These are phyloP conservation scores for Tilletia setariae DNA, from an alignment of 1,284 basidiomycete genomes.

Conservation along the genomic window DNA sequence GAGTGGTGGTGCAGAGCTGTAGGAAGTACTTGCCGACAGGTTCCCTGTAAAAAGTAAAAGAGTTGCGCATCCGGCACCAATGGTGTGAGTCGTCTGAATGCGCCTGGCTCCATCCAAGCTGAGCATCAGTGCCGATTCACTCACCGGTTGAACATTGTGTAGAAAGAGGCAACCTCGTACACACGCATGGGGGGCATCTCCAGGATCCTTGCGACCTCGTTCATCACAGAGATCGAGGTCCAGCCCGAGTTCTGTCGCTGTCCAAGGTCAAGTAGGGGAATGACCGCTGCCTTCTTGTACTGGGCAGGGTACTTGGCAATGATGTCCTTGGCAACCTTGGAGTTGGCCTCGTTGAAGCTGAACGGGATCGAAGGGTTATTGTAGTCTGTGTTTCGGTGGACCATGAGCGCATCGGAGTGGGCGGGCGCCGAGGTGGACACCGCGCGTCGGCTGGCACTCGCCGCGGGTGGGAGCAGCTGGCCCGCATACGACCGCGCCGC, in stretches of 20 bases:
- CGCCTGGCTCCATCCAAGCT: background rate
- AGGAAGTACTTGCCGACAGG: slow-evolving; percentile 93
- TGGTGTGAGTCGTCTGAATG: slow-evolving; percentile 17
- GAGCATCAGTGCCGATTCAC: too few species aligned
- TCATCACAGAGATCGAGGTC: slow-evolving; percentile 99
- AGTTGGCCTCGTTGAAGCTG: slow-evolving; percentile 75
- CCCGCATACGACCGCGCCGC: slow-evolving; percentile 2
- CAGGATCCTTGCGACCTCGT: slow-evolving; percentile 81
- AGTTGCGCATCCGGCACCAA: background rate
- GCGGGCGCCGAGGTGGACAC: slow-evolving; percentile 33
- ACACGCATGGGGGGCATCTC: slow-evolving; percentile 98
- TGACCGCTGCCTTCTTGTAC: slow-evolving; percentile 92
- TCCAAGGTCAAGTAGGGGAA: slow-evolving; percentile 91
- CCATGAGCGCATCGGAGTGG: slow-evolving; percentile 49
- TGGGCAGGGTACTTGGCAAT: slow-evolving; percentile 90
- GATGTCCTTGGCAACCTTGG: slow-evolving; percentile 80
- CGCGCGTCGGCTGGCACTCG: slow-evolving; percentile 19
- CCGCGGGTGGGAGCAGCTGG: slow-evolving; percentile 20
- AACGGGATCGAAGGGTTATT: slow-evolving; percentile 77
- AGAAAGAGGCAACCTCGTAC: slow-evolving; percentile 98
- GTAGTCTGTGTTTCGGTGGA: slow-evolving; percentile 83
- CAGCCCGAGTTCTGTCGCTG: slow-evolving; percentile 98
- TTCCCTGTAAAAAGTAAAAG: slow-evolving; percentile 66
- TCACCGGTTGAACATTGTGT: slow-evolving; percentile 75
- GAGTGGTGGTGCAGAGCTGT: slow-evolving; percentile 98